Percentiles rank a stretch among this genome's conserved stretches.
These are phyloP conservation scores for Botrytis sinoallii DNA, from an alignment of 2,329 filamentous ascomycete species.

Conservation along the genomic window DNA sequence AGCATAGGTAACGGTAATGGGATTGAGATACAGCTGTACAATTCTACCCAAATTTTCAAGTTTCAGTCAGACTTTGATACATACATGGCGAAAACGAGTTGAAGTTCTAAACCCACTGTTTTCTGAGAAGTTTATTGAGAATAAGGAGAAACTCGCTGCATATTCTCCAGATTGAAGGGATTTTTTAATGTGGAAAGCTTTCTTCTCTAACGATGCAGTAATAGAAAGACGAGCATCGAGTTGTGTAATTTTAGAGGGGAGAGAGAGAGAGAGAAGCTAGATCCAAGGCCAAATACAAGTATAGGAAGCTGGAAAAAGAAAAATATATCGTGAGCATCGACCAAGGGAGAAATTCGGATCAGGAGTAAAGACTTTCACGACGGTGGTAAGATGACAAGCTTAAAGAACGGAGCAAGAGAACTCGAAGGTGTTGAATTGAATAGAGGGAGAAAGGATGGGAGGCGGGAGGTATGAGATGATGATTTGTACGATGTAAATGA, in stretches of 20 bases:
- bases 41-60: background rate
- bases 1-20: background rate
- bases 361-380: background rate
- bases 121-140: background rate
- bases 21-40: background rate
- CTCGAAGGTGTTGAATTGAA: background rate
- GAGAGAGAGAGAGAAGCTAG: fast-evolving
- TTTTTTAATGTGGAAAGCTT: background rate
- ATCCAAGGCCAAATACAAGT: background rate
- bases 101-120: background rate
- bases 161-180: background rate
- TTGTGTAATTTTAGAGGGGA: no score
- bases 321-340: background rate
- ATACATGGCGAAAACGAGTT: background rate
- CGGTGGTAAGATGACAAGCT: background rate
- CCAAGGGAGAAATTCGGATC: background rate
- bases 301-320: background rate
- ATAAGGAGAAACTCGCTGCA: fast-evolving
- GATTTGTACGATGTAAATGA: background rate
- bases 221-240: background rate
- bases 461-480: background rate
- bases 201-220: background rate
- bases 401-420: background rate
- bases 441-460: no score
- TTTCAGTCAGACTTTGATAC: background rate